Evolutionary conservation across 176 grass and related monocot genomes (phyloP).

Genomic region (Oryza glumipatula): DNA sequence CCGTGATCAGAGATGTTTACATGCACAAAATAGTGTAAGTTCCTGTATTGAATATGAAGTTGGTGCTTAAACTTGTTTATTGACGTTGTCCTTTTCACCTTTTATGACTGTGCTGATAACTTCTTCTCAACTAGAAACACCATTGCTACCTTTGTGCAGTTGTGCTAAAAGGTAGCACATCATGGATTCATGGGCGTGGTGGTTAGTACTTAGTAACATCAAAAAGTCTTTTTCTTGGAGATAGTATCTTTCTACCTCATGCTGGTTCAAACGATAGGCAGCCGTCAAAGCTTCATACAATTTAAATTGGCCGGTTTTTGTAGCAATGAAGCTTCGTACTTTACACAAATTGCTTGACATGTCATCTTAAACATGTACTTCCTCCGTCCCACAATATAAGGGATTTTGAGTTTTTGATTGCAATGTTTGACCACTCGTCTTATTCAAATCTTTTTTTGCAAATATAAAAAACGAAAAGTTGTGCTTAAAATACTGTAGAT

Average conservation of each 20-base stretch:
- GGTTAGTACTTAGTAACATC: slow-evolving; percentile 35
- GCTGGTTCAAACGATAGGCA: background rate
- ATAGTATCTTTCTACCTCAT: background rate
- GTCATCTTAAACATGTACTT: background rate
- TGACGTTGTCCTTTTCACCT: background rate
- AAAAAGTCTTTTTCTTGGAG: background rate
- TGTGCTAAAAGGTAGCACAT: slow-evolving; percentile 4
- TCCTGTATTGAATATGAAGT: slow-evolving; percentile 16
- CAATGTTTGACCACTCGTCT: no score
- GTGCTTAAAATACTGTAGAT: no score
- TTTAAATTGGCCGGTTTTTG: background rate
- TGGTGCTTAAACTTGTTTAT: slow-evolving; percentile 21
- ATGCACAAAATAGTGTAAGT: background rate
- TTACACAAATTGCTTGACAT: background rate
- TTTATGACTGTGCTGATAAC: slow-evolving; percentile 26
- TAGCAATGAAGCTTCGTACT: background rate
- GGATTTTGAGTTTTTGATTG: no score
- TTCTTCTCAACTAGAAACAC: slow-evolving; percentile 12
- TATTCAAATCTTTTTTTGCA: no score
- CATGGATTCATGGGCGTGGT: slow-evolving; percentile 22
- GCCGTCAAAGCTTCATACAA: background rate
- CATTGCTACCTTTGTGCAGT: background rate
- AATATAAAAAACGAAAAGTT: no score
- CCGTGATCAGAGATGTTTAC: background rate
- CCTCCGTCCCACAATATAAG: no score